Conservation (phyloP, 2,329 filamentous ascomycete species). For the Phaeophleospora eucalypticola region DNA sequence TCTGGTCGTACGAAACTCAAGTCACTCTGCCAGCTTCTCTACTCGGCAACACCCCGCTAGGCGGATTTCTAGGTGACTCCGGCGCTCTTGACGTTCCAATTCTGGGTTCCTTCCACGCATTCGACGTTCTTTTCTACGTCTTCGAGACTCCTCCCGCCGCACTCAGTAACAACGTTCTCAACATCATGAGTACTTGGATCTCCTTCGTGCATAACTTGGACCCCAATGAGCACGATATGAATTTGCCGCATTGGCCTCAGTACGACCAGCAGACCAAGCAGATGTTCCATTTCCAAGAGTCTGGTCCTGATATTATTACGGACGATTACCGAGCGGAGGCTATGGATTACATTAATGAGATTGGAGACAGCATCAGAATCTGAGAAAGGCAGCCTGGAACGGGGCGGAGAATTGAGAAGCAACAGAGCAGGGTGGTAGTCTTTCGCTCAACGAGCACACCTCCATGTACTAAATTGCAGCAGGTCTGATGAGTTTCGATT, state of each 20-base stretch:
- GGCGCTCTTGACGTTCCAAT: constrained; percentile 7
- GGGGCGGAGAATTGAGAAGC: too few relatives aligned
- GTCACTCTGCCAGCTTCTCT: constrained; percentile 6
- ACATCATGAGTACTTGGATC: constrained; percentile 11
- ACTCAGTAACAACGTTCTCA: constrained; percentile 6
- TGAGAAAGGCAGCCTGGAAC: too few relatives aligned
- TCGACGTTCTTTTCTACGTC: constrained; percentile 14
- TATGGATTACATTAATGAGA: constrained; percentile 10
- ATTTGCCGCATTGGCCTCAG: constrained; percentile 14
- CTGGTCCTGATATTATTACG: constrained; percentile 13
- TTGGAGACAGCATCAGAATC: too few relatives aligned
- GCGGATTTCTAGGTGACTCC: constrained; percentile 5
- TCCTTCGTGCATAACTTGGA: constrained; percentile 16
- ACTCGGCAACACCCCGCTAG: constrained; percentile 1
- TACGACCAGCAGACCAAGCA: constrained; percentile 5
- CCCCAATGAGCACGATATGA: constrained; percentile 14
- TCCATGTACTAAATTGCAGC: too few relatives aligned
- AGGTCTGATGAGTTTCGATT: too few relatives aligned
- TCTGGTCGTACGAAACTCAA: constrained; percentile 14
- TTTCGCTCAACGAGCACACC: too few relatives aligned
- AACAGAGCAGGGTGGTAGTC: too few relatives aligned
- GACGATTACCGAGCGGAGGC: constrained; percentile 10
- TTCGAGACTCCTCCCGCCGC: constrained; percentile 12
- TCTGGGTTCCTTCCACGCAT: constrained; percentile 17
- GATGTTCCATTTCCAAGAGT: constrained; percentile 11